Evolutionary conservation across 140 eudicot species (phyloP), one percentile per base, ranked within the genome.

Genomic region (Cichorium intybus): DNA sequence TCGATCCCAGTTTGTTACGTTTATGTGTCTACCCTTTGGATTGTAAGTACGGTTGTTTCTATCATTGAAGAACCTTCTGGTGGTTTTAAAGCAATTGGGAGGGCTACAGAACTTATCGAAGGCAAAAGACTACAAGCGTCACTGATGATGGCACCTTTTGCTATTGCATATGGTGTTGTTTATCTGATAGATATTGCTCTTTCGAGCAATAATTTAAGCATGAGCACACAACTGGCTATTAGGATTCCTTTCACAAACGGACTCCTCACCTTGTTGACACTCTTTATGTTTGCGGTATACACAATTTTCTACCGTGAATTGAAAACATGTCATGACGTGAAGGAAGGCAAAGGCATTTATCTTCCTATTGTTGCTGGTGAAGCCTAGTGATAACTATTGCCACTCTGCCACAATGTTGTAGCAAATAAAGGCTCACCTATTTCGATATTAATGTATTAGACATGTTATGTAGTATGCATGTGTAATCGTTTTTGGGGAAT

Each of bases 31-130:
- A 31, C 77, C 55, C 62, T 66, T 39, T 80, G 79, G 85, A 57
- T 31, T 24, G 51, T 83, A 50, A 77, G 85, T 43, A 4, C 77
- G 50, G 71, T 79, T 31, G 89, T 83, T 63, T 75, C 89, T 0
- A 71, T 79, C 5, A n/a, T 83, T 0, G 89, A 83, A 60, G 79
- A 77, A 2, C 69, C 59, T 47, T 29, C 3, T 15, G 48, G 41
- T 7, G 89, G 89, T 10, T 20, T 77, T 56, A 69, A 69, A 12
- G 80, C 86, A 2, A 62, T 81, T 8, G 71, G 53, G 4, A 51
- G 64, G 68, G 86, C 83, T 1, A n/a, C 52, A 8, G 77, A 73
- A 33, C 50, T 81, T 26, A 73, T 77, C 68, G 73, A 81, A 43
- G 80, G 83, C 5, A 77, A 73, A 47, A 53, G 43, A 48, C 24